Evolutionary conservation across 129 eudicot genomes (phyloP).

Genomic region (Flaveria brownii): DNA sequence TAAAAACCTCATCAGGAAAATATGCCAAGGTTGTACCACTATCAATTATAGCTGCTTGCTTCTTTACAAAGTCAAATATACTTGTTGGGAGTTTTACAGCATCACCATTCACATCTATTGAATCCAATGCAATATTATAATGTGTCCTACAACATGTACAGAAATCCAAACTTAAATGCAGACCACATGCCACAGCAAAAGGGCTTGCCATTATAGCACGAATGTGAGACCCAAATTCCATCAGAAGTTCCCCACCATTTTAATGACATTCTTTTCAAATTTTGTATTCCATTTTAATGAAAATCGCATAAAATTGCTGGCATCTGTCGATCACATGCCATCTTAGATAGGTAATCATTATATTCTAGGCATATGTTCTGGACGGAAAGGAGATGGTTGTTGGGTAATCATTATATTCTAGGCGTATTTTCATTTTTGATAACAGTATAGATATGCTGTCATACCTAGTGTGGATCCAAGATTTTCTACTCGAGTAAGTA

Average conservation of each 20-base stretch:
- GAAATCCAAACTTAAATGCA: constrained; percentile 5
- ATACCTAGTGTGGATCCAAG: not conserved
- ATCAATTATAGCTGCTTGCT: constrained; percentile 64
- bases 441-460: not conserved
- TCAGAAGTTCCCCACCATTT: not conserved
- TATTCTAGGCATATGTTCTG: too few species aligned
- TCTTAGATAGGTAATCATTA: too few species aligned
- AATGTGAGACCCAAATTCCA: not conserved
- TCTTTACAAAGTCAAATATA: constrained; percentile 49
- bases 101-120: constrained; percentile 74
- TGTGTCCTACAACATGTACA: constrained; percentile 56
- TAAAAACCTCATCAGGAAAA: constrained; percentile 63
- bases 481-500: not conserved
- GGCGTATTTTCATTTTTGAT: not conserved
- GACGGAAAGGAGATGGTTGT: too few species aligned
- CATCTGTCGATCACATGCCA: not conserved
- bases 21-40: constrained; percentile 92
- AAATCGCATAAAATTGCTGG: not conserved
- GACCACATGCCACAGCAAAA: too few species aligned
- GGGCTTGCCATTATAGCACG: not conserved
- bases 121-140: constrained; percentile 66
- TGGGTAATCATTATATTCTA: not conserved
- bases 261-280: not conserved
- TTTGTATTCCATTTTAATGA: not conserved
- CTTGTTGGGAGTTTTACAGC: constrained; percentile 54